Evolutionary conservation across 257 asterid species (phyloP).

Genomic region (Petrea volubilis): DNA sequence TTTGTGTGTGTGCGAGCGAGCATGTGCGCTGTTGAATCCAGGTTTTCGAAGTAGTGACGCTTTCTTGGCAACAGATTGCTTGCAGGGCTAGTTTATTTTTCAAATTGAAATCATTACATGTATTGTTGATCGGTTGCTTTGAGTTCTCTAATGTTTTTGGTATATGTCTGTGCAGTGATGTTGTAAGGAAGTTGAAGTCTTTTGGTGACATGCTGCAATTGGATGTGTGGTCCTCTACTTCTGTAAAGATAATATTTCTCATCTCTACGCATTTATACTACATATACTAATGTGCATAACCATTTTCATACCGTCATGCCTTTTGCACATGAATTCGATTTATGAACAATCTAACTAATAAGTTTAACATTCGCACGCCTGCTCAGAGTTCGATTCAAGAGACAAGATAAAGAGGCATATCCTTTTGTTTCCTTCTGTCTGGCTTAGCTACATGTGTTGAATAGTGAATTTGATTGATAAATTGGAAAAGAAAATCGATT

Average conservation of each 20-base stretch:
- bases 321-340: too few relatives aligned
- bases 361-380: too few relatives aligned
- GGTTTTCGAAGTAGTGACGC: background rate
- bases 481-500: background rate
- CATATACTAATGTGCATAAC: background rate
- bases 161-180: constrained; percentile 8
- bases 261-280: background rate
- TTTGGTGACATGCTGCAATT: constrained; percentile 19
- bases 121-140: background rate
- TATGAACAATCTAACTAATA: too few relatives aligned
- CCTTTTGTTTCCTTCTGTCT: too few relatives aligned
- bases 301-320: background rate
- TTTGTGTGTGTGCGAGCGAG: background rate
- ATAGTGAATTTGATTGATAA: constrained; percentile 4
- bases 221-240: background rate
- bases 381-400: too few relatives aligned
- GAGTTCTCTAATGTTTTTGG: constrained; percentile 10
- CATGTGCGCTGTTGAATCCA: constrained; percentile 1
- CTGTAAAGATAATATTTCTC: constrained; percentile 2
- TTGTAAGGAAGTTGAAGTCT: background rate
- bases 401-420: too few relatives aligned
- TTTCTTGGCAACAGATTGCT: background rate
- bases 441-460: too few relatives aligned
- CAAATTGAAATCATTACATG: background rate
- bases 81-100: background rate